Percentiles rank a stretch among this genome's conserved stretches.
Evolutionary conservation across 192 early-diverging fungal species (phyloP).

Genomic region (Backusella australiensis): DNA sequence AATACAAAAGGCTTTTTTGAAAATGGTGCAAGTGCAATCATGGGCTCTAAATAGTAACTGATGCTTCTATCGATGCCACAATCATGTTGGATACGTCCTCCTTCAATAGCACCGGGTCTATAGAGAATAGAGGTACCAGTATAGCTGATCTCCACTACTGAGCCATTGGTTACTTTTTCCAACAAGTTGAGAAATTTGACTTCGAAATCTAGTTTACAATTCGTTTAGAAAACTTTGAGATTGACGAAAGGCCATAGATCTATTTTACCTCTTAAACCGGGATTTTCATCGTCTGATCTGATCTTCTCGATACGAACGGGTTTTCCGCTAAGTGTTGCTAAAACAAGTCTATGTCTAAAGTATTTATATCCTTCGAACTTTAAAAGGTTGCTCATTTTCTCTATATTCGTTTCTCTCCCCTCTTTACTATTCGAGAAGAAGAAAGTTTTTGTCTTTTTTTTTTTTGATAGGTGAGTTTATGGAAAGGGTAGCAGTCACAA

Average conservation of each 20-base stretch:
- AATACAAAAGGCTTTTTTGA: constrained; percentile 80
- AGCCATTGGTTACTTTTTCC: constrained; percentile 93
- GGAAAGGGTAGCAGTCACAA: background rate
- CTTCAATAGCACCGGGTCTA: constrained; percentile 86
- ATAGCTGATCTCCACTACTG: constrained; percentile 89
- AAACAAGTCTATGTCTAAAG: constrained; percentile 85
- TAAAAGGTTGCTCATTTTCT: constrained; percentile 39
- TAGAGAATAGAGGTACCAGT: constrained; percentile 87
- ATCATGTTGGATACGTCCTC: constrained; percentile 84
- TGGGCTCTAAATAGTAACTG: constrained; percentile 91
- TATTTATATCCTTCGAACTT: constrained; percentile 83
- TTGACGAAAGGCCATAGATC: background rate
- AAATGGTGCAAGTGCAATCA: constrained; percentile 92
- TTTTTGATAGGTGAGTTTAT: background rate
- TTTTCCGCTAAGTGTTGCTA: constrained; percentile 82
- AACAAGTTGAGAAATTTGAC: constrained; percentile 85
- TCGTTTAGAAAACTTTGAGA: background rate
- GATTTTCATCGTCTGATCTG: constrained; percentile 79
- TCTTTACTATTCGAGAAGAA: background rate
- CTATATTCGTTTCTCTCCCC: background rate
- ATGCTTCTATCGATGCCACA: constrained; percentile 84
- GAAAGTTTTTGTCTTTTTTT: background rate
- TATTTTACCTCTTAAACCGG: constrained; percentile 73
- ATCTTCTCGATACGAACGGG: constrained; percentile 89
- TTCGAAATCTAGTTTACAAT: constrained; percentile 75